Evolutionary conservation across 2,329 filamentous ascomycete species (phyloP).

Genomic region (Didymella pomorum): DNA sequence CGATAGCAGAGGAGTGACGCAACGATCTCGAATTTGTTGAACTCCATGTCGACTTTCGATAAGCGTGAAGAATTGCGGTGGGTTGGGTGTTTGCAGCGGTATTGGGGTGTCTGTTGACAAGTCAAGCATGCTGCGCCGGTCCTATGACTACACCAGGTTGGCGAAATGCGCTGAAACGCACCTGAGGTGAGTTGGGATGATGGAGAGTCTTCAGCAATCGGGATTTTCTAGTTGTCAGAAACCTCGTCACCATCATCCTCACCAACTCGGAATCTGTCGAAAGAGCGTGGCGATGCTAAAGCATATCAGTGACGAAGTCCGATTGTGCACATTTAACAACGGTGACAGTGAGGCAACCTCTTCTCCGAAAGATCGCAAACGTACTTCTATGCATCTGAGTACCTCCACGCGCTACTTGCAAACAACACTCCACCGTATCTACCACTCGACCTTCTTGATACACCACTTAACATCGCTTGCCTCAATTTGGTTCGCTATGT

Average conservation of each 20-base stretch:
- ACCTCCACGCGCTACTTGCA: background rate
- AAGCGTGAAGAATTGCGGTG: background rate
- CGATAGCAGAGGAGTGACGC: background rate
- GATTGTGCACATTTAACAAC: background rate
- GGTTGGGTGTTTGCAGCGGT: background rate
- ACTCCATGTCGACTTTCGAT: background rate
- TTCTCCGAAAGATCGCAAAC: background rate
- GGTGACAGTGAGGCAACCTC: background rate
- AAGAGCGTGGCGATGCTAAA: background rate
- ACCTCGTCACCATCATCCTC: background rate
- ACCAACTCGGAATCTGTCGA: background rate
- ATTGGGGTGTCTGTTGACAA: conserved; percentile 1
- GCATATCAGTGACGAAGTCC: background rate
- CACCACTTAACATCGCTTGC: background rate
- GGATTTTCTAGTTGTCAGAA: background rate
- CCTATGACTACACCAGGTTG: background rate
- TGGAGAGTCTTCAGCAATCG: no score
- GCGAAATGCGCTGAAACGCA: background rate
- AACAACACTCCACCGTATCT: background rate
- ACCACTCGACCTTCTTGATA: background rate
- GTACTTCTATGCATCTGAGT: background rate
- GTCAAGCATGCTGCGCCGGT: background rate
- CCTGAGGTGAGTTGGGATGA: background rate
- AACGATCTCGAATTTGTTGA: background rate
- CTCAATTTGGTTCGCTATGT: background rate